Conservation (phyloP, 805 yeast species). For the Wickerhamomyces silvicola region DNA sequence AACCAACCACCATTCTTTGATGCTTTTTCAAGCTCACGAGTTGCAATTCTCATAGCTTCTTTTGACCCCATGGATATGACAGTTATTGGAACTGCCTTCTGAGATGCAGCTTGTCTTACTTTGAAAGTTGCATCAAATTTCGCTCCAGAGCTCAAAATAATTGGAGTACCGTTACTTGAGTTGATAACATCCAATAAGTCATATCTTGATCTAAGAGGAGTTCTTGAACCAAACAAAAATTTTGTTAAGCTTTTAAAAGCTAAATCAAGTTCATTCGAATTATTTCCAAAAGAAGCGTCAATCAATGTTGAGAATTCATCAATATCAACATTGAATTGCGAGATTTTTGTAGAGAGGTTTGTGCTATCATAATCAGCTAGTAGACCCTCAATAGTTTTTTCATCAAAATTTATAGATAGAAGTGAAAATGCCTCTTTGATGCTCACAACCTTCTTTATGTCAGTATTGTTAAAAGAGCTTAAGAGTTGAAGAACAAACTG, state of each 20-base stretch:
- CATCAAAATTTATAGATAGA: constrained; percentile 1
- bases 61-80: constrained; percentile 74
- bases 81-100: constrained; percentile 25
- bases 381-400: neutral
- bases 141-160: constrained; percentile 51
- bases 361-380: neutral
- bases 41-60: constrained; percentile 57
- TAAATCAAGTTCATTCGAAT: constrained; percentile 4
- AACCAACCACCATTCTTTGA: constrained; percentile 59
- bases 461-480: neutral
- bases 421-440: constrained; percentile 6
- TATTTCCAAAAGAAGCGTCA: constrained; percentile 1
- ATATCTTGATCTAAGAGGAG: constrained; percentile 27
- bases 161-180: constrained; percentile 24
- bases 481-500: constrained; percentile 9
- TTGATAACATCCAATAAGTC: constrained; percentile 24
- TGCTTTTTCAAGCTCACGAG: constrained; percentile 41
- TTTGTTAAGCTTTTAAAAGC: constrained; percentile 16
- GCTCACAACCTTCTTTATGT: neutral
- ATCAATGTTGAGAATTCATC: constrained; percentile 5
- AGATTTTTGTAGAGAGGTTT: neutral
- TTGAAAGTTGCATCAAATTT: constrained; percentile 63
- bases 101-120: constrained; percentile 38
- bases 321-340: constrained; percentile 1
- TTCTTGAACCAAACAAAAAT: constrained; percentile 26